phyloP scores from a whole-genome alignment of 2,329 filamentous ascomycete genomes.

The Talaromyces albobiverticillius region DNA sequence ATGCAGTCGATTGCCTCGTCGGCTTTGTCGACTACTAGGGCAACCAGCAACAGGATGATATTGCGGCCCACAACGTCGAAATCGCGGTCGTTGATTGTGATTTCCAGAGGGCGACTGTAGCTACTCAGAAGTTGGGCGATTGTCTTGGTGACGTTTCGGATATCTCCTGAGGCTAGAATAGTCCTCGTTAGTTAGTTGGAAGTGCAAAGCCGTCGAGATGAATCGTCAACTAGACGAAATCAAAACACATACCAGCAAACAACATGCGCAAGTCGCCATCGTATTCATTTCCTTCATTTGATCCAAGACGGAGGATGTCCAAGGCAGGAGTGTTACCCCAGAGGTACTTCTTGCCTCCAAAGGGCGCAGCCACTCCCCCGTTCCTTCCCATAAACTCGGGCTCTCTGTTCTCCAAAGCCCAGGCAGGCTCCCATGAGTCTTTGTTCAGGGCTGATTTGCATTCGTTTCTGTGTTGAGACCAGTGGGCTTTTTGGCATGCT shows the following conservation, averaged over 20 bases:
- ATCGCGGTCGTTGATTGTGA: conserved; percentile 42
- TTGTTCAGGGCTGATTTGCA: background rate
- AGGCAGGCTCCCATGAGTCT: conserved; percentile 4
- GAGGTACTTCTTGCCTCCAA: conserved; percentile 28
- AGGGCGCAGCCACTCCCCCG: background rate
- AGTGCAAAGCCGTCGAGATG: background rate
- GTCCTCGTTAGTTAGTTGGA: background rate
- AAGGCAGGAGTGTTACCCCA: conserved; percentile 45
- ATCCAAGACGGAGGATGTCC: conserved; percentile 34
- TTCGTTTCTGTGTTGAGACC: background rate
- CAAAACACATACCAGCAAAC: conserved; percentile 32
- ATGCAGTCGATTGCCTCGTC: conserved; percentile 30
- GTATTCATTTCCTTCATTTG: conserved; percentile 26
- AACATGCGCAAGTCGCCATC: conserved; percentile 27
- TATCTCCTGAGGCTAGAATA: conserved; percentile 42
- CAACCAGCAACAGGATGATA: conserved; percentile 38
- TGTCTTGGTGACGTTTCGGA: conserved; percentile 44
- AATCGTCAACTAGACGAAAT: no score
- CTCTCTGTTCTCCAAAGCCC: background rate
- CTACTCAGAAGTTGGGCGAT: conserved; percentile 30
- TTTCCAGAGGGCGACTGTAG: conserved; percentile 23
- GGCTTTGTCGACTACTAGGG: conserved; percentile 18
- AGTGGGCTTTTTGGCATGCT: conserved; percentile 1
- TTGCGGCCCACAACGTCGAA: conserved; percentile 40
- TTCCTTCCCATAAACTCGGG: background rate